Base-by-base conservation (phyloP, 176 grass and related monocot genomes). In the Raddia guianensis region DNA sequence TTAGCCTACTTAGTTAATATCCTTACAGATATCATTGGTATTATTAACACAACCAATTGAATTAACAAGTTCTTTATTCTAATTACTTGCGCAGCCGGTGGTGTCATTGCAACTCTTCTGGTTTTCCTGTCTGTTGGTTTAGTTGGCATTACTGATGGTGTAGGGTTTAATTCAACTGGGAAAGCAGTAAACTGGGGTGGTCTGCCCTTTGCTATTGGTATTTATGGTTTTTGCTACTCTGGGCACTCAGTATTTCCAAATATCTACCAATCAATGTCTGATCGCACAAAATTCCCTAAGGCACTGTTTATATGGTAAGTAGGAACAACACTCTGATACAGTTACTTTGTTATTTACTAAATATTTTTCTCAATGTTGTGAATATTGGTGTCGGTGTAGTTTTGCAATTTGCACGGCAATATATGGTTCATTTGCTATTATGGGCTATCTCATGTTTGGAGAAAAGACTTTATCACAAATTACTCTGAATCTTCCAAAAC, bases 211-310 rank as follows among this genome's bases (percentile, higher is more conserved):
- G 85, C 92, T 49, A 91, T 98, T 76, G 95, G 95, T 69, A 71
- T 98, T 55, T 94, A 94, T 86, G 95, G 95, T 67, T 98, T 94
- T 83, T 98, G 95, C 75, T 94, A 87, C 76, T 87, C 86, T 42
- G 92, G 95, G 27, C 95, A 98, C 69, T 76, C 95, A 3, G 92
- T 98, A 6, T 94, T 98, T 91, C 95, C 95, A 52, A 98, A 94
- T 86, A 94, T 98, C 73, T 98, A 98, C 77, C 92, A 93, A 56
- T 94, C 90, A 35, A 98, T 98, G 95, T 94, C 95, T 9, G 90
- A 98, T 83, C 90, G 90, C 71, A 89, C 65, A 34, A 94, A 98
- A 89, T 94, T 98, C 90, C 74, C 82, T 37, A 98, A 90, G 77
- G 92, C 95, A 18, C 67, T 98, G 43, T 78, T 89, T 47, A 91